Evolutionary conservation across 116 monocot species (phyloP).

Genomic region (Trichopus zeylanicus): DNA sequence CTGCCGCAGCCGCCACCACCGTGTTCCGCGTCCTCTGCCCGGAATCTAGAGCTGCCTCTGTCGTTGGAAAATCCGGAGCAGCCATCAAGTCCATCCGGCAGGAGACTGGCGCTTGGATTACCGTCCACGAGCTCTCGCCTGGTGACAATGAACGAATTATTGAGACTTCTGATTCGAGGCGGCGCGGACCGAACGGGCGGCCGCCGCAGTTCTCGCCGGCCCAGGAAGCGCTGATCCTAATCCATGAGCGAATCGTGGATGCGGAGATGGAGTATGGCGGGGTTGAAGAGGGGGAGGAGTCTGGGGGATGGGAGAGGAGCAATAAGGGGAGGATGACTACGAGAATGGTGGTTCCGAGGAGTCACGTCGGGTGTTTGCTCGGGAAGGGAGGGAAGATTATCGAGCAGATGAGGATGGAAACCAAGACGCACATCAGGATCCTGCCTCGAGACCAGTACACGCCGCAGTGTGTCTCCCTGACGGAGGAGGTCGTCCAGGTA

Average conservation of each 20-base stretch:
- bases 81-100: constrained; percentile 55
- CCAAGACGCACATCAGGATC: constrained; percentile 87
- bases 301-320: constrained; percentile 16
- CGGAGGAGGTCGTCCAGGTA: constrained; percentile 96
- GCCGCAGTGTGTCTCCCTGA: constrained; percentile 61
- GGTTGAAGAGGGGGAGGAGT: constrained; percentile 24
- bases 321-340: constrained; percentile 46
- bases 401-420: constrained; percentile 97
- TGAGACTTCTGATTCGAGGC: constrained; percentile 64
- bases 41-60: constrained; percentile 37
- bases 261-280: constrained; percentile 31
- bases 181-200: constrained; percentile 72
- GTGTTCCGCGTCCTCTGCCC: constrained; percentile 89
- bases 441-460: constrained; percentile 75
- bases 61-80: constrained; percentile 55
- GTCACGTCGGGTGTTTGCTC: constrained; percentile 86
- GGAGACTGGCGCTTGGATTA: constrained; percentile 82
- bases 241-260: constrained; percentile 73
- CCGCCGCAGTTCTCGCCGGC: constrained; percentile 79
- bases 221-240: constrained; percentile 66
- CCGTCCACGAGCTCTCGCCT: constrained; percentile 53
- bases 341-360: constrained; percentile 73
- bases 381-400: constrained; percentile 96
- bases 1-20: constrained; percentile 35
- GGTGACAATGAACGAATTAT: constrained; percentile 86